A percentile compares a stretch with the other conserved stretches of the same genome.
phyloP scores from a whole-genome alignment of 805 yeast genomes.

The Debaryomyces tyrocola region DNA sequence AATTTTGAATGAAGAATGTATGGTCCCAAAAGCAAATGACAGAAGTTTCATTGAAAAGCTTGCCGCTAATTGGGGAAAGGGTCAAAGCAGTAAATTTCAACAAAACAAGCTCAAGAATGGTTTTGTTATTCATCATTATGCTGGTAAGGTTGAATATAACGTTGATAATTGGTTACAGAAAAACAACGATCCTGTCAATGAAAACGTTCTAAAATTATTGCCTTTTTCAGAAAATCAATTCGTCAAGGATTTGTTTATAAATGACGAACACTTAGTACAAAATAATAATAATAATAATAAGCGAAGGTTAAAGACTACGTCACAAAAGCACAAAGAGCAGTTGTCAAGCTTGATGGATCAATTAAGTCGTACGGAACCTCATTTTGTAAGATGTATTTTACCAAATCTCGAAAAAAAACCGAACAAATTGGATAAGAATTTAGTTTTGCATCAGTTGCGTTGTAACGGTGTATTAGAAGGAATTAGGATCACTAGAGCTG shows the following conservation, averaged over 20 bases:
- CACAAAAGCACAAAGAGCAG: conserved; percentile 87
- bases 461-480: conserved; percentile 99
- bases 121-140: conserved; percentile 86
- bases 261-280: conserved; percentile 25
- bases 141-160: conserved; percentile 93
- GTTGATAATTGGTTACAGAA: conserved; percentile 93
- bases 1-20: conserved; percentile 90
- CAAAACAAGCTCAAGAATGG: conserved; percentile 76
- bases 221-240: conserved; percentile 57
- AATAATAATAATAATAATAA: conserved; percentile 20
- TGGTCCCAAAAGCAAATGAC: conserved; percentile 89
- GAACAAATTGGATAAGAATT: conserved; percentile 63
- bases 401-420: conserved; percentile 82
- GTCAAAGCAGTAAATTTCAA: conserved; percentile 51
- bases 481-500: conserved; percentile 93
- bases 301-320: conserved; percentile 63
- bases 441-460: conserved; percentile 85
- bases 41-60: conserved; percentile 78
- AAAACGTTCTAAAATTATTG: conserved; percentile 63
- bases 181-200: conserved; percentile 90
- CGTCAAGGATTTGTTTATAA: conserved; percentile 53
- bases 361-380: conserved; percentile 82
- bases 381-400: conserved; percentile 92
- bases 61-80: conserved; percentile 58
- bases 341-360: conserved; percentile 69